Percentiles rank a stretch among this genome's conserved stretches.
These are phyloP conservation scores for Coix lacrymajobi DNA, from an alignment of 176 grass and related monocot genomes.

Conservation along the genomic window DNA sequence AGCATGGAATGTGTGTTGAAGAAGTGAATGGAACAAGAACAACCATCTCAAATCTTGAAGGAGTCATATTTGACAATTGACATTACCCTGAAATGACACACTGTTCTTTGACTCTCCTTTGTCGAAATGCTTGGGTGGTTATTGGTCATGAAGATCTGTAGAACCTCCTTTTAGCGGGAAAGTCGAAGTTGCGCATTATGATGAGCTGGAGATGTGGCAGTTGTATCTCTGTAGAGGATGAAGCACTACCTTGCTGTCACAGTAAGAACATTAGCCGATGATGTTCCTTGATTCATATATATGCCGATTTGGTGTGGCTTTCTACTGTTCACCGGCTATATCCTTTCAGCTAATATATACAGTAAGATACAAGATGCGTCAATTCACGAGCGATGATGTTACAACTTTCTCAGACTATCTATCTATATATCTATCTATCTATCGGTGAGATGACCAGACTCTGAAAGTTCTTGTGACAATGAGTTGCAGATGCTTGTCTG, in stretches of 20 bases:
- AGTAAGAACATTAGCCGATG: slow-evolving; percentile 5
- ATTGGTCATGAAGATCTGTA: neutral
- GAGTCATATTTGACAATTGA: slow-evolving; percentile 80
- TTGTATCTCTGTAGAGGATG: neutral
- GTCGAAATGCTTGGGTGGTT: neutral
- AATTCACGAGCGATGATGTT: neutral
- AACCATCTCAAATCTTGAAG: slow-evolving; percentile 59
- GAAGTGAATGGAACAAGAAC: slow-evolving; percentile 73
- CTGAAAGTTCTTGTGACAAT: slow-evolving; percentile 17
- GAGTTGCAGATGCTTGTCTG: slow-evolving; percentile 14
- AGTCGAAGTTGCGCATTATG: slow-evolving; percentile 1
- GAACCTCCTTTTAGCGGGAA: slow-evolving; percentile 8
- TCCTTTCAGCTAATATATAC: neutral
- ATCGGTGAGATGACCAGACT: slow-evolving; percentile 26
- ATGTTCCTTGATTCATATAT: neutral
- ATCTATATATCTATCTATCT: slow-evolving; percentile 11
- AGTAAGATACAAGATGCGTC: neutral
- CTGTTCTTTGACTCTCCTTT: neutral
- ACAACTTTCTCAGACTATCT: slow-evolving; percentile 21
- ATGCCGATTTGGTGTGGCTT: neutral
- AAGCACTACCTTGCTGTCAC: neutral
- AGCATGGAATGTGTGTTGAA: slow-evolving; percentile 48
- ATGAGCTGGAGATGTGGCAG: neutral
- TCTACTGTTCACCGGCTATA: neutral
- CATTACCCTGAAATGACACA: slow-evolving; percentile 49